phyloP scores from a whole-genome alignment of 305 asterid species.

The Fraxinus nigra region DNA sequence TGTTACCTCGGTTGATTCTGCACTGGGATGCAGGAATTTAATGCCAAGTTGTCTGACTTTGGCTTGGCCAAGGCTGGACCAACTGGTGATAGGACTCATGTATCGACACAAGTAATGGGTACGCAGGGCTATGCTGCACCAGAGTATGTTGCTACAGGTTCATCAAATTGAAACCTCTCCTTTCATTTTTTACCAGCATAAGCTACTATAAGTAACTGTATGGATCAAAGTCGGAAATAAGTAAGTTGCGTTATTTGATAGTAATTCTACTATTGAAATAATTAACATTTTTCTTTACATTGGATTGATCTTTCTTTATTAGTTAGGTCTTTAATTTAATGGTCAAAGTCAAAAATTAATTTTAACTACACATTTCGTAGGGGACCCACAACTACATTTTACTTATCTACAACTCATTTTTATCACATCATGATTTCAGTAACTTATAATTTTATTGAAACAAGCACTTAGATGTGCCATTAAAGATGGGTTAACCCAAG shows the following conservation, averaged over 20 bases:
- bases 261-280: not conserved
- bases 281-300: not conserved
- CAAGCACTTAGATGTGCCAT: not conserved
- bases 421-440: too few species aligned
- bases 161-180: not conserved
- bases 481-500: not conserved
- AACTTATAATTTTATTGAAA: too few species aligned
- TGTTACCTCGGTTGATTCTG: not conserved
- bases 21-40: conserved; percentile 50
- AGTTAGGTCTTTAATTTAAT: not conserved
- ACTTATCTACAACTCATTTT: too few species aligned
- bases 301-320: not conserved
- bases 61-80: conserved; percentile 73
- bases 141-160: conserved; percentile 69
- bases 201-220: not conserved
- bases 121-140: conserved; percentile 72
- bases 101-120: conserved; percentile 69
- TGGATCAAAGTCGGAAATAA: not conserved
- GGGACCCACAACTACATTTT: too few species aligned
- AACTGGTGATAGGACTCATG: conserved; percentile 59
- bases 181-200: not conserved
- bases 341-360: too few species aligned
- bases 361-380: too few species aligned
- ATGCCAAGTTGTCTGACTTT: conserved; percentile 60
- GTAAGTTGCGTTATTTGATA: not conserved